These are phyloP conservation scores for Chondrostereum purpureum DNA, from an alignment of 1,284 basidiomycete genomes.

Conservation along the genomic window DNA sequence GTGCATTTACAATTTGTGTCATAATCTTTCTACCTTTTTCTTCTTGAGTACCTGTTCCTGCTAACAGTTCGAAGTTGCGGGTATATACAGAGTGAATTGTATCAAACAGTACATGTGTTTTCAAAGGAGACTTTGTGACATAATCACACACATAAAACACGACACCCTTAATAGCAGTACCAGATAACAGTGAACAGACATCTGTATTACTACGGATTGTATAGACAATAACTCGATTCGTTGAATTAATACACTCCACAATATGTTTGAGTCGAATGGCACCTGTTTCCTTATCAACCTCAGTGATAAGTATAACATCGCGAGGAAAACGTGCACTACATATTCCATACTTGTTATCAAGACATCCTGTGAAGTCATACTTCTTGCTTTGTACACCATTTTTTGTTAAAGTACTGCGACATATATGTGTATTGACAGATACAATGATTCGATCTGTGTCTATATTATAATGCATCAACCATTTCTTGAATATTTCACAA, in stretches of 20 bases:
- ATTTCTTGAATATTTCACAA: no score
- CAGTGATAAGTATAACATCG: slow-evolving; percentile 13
- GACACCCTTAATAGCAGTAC: no score
- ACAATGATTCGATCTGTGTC: no score
- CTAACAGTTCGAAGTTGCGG: slow-evolving; percentile 15
- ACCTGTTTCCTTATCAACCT: slow-evolving; percentile 19
- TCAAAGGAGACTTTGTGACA: slow-evolving; percentile 8
- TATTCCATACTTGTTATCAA: slow-evolving; percentile 4
- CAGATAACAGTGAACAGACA: background rate
- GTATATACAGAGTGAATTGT: slow-evolving; percentile 16
- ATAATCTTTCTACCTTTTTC: slow-evolving; percentile 22
- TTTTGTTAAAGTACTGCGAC: no score
- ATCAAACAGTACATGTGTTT: slow-evolving; percentile 8
- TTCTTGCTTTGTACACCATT: no score
- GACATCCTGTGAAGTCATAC: no score
- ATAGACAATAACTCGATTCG: background rate
- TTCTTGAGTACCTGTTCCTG: slow-evolving; percentile 4
- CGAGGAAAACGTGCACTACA: slow-evolving; percentile 27
- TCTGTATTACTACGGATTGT: background rate
- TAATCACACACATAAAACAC: no score
- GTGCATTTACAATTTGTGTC: slow-evolving; percentile 26
- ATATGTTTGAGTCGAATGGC: slow-evolving; percentile 19
- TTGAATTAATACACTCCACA: background rate
- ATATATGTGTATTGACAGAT: no score
- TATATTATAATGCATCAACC: no score